Evolutionary conservation across 768 basidiomycete species (phyloP).

Genomic region (Rhizopogon vinicolor): DNA sequence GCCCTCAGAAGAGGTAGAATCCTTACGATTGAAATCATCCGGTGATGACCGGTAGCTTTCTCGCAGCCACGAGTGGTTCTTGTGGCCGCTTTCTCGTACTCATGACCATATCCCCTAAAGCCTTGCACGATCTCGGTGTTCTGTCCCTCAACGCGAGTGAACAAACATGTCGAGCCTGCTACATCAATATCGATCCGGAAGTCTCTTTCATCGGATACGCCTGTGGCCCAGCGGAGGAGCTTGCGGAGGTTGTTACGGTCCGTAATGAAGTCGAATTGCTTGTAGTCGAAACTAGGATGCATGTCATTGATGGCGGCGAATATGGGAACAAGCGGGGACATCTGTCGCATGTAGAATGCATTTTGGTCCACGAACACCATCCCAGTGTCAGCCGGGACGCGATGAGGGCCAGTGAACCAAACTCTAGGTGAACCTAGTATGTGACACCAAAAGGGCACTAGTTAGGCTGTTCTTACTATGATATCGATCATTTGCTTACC

Average conservation of each 20-base stretch:
- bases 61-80: conserved; percentile 43
- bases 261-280: conserved; percentile 44
- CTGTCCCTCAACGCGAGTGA: conserved; percentile 52
- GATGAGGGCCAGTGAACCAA: conserved; percentile 53
- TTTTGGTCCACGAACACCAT: conserved; percentile 54
- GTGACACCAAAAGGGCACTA: conserved; percentile 3
- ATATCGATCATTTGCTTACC: conserved; percentile 21
- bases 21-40: conserved; percentile 60
- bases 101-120: conserved; percentile 47
- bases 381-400: conserved; percentile 51
- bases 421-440: conserved; percentile 51
- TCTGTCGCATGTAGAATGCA: conserved; percentile 35
- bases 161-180: conserved; percentile 53
- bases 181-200: conserved; percentile 73
- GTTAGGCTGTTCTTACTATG: background rate
- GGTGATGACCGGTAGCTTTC: conserved; percentile 51
- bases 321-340: conserved; percentile 47
- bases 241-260: conserved; percentile 67
- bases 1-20: background rate
- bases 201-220: conserved; percentile 22
- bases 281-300: conserved; percentile 20
- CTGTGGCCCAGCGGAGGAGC: conserved; percentile 51
- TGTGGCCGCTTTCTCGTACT: conserved; percentile 58
- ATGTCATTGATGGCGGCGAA: conserved; percentile 52
- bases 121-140: conserved; percentile 9